Evolutionary conservation across 2,329 filamentous ascomycete species (phyloP).

Genomic region (Coleophoma crateriformis): DNA sequence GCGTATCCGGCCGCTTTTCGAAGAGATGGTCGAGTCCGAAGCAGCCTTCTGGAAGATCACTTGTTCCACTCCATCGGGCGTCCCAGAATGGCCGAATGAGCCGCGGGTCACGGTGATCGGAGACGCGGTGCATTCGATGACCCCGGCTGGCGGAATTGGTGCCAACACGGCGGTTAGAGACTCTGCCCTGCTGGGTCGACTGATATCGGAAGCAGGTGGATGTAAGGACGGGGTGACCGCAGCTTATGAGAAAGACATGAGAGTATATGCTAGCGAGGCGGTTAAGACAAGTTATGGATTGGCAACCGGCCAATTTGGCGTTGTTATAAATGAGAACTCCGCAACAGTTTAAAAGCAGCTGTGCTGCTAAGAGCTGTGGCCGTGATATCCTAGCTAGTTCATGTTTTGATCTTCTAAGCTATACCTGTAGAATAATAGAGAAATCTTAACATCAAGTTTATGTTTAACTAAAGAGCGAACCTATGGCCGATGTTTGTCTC

Average conservation of each 20-base stretch:
- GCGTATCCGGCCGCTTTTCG: conserved; percentile 49
- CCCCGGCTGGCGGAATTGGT: conserved; percentile 48
- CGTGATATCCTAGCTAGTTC: no score
- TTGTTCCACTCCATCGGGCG: conserved; percentile 52
- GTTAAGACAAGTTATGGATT: conserved; percentile 47
- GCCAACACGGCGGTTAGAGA: conserved; percentile 53
- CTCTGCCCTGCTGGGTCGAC: conserved; percentile 45
- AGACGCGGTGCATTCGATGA: conserved; percentile 54
- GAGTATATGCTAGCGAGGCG: conserved; percentile 50
- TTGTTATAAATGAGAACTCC: conserved; percentile 38
- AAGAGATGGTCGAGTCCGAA: conserved; percentile 49
- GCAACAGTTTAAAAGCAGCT: conserved; percentile 11
- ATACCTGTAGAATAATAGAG: no score
- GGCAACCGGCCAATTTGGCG: conserved; percentile 37
- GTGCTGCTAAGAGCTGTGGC: no score
- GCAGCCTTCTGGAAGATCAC: conserved; percentile 65
- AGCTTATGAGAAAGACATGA: conserved; percentile 58
- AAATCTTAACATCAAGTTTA: no score
- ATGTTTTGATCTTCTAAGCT: no score
- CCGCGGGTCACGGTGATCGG: conserved; percentile 53
- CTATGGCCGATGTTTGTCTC: no score
- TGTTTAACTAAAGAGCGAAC: no score
- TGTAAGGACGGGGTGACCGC: conserved; percentile 47
- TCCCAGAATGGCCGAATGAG: conserved; percentile 54
- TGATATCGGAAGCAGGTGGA: conserved; percentile 47